phyloP scores from a whole-genome alignment of 345 rosid species.

The Populus ilicifolia region DNA sequence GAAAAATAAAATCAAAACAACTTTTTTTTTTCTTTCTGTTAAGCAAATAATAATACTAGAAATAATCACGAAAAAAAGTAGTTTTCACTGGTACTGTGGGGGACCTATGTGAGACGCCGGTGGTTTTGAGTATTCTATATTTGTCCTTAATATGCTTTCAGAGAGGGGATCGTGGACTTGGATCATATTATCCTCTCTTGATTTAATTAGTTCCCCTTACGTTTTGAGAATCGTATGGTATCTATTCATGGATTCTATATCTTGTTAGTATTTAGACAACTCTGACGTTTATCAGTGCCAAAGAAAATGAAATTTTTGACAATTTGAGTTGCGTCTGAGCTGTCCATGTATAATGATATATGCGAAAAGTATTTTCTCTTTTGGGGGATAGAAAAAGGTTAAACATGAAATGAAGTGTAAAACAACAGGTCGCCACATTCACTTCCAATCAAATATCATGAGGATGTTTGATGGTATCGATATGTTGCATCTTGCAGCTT shows the following conservation, averaged over 20 bases:
- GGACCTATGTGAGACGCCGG: conserved; percentile 1
- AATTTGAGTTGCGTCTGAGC: neutral
- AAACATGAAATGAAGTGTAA: neutral
- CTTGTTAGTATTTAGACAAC: neutral
- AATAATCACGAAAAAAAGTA: neutral
- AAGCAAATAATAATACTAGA: too few species aligned
- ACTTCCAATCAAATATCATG: neutral
- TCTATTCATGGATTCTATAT: neutral
- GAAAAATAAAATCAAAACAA: neutral
- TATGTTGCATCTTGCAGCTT: neutral
- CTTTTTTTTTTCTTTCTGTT: neutral
- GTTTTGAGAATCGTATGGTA: neutral
- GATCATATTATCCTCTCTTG: neutral
- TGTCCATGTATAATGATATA: neutral
- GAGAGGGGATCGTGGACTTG: neutral
- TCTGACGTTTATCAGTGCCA: neutral
- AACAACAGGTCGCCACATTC: too few species aligned
- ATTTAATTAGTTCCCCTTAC: neutral
- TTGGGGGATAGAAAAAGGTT: neutral
- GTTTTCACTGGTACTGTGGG: conserved; percentile 8
- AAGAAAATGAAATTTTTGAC: neutral
- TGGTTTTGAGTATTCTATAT: neutral
- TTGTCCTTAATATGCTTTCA: neutral
- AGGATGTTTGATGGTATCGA: neutral
- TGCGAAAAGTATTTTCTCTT: too few species aligned